Conservation (phyloP, 345 rosid species). For the Moricandia moricandioides region DNA sequence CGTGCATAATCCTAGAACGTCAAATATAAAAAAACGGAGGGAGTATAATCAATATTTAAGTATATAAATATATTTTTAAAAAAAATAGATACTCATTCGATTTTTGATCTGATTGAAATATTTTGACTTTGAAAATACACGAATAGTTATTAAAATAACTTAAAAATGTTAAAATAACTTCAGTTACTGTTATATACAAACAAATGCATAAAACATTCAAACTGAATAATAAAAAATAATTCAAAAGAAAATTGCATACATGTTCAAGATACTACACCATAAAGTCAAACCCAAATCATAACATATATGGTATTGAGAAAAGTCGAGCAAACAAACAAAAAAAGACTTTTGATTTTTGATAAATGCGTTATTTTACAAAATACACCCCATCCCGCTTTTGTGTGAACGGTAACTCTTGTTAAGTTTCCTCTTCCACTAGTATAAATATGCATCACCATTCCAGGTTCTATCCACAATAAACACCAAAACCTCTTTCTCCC, state of each 20-base stretch:
- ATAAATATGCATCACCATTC: background rate
- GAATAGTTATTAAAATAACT: no score
- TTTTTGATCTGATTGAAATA: no score
- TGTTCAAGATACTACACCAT: background rate
- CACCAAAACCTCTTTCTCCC: background rate
- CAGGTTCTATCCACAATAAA: background rate
- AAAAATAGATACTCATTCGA: no score
- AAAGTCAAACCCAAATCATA: background rate
- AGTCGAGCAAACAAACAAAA: background rate
- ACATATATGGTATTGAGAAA: background rate
- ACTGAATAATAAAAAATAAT: background rate
- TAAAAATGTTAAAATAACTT: no score
- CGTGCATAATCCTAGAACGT: no score
- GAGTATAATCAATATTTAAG: no score
- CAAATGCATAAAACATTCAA: background rate
- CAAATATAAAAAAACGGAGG: no score
- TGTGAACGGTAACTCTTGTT: background rate
- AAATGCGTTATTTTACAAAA: background rate
- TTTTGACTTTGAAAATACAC: no score
- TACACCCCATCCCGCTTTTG: background rate
- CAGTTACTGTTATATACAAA: background rate
- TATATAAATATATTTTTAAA: no score
- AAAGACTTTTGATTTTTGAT: background rate
- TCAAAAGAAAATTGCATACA: background rate
- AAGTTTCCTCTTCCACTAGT: background rate